Evolutionary conservation across 495 filamentous ascomycete genomes (phyloP), one percentile per base, ranked within the genome.

Genomic region (Trichoderma reesei): DNA sequence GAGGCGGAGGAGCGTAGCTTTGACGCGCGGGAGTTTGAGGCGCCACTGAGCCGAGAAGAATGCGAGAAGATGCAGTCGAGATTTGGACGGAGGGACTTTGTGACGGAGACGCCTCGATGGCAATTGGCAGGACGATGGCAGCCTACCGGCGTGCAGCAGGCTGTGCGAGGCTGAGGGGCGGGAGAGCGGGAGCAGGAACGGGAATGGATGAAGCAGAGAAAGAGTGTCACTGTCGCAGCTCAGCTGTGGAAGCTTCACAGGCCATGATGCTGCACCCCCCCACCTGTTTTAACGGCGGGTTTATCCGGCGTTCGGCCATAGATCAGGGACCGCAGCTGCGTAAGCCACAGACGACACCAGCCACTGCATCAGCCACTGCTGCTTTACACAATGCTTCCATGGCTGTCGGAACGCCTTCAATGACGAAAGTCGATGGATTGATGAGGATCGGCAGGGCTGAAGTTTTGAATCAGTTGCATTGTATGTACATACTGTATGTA

Each of bases 241-340:
- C 51, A 33, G 51, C 51, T 56, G 20, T 11, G 51, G 51, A 56
- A 56, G 51, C 51, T 56, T n/a, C 51, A 14, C 42, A 5, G 16
- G 42, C 16, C 51, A 56, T 56, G 51, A 56, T 56, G 51, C 34
- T 48, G 44, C 44, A 34, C 51, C 51, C 51, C 51, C 16, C 18
- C 51, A n/a, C n/a, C n/a, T n/a, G 11, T 56, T 54, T 8, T 56
- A 9, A 5, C 3, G 51, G 9, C 10, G 3, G n/a, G 51, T 56
- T 56, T 56, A 56, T 56, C 51, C 51, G 51, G 51, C 51, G 51
- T 56, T 56, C 20, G 51, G 51, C 51, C 51, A 56, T 56, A 56
- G 51, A 56, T 48, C 44, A 48, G 44, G 44, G 44, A 48, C 44
- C 44, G 44, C 44, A 48, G 44, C 44, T n/a, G 16, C 51, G 16